Conservation (phyloP, 1,139 yeast species). For the Yamadazyma atlantica region DNA sequence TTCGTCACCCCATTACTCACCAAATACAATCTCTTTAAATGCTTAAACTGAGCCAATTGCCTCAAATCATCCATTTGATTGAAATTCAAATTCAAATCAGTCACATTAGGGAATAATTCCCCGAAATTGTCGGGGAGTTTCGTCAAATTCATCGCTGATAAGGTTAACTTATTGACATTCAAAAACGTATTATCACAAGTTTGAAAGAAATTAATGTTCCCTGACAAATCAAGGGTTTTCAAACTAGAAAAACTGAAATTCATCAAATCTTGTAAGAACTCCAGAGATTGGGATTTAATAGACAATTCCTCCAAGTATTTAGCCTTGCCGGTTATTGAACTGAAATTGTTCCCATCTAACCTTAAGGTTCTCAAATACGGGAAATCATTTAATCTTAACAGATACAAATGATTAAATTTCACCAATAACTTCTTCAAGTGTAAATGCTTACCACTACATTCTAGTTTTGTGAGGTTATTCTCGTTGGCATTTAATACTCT, state of each 20-base stretch:
- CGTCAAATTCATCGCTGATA: conserved; percentile 46
- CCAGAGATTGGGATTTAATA: conserved; percentile 31
- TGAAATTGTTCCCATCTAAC: conserved; percentile 45
- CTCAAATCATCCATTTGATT: conserved; percentile 36
- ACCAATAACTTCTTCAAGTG: conserved; percentile 44
- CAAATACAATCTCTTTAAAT: conserved; percentile 40
- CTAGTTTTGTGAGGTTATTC: conserved; percentile 32
- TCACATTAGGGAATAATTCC: conserved; percentile 43
- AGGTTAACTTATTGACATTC: conserved; percentile 37
- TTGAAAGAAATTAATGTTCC: conserved; percentile 22
- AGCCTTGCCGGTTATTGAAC: conserved; percentile 21
- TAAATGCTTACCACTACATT: conserved; percentile 23
- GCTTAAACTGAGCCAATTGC: conserved; percentile 28
- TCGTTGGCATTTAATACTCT: conserved; percentile 44
- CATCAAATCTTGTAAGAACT: conserved; percentile 20
- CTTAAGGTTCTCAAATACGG: conserved; percentile 46
- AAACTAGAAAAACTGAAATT: conserved; percentile 20
- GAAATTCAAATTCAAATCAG: conserved; percentile 51
- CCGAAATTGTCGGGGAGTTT: conserved; percentile 36
- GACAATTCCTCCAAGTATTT: conserved; percentile 44
- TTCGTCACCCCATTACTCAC: conserved; percentile 46
- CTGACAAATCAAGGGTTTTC: conserved; percentile 38
- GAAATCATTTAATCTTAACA: conserved; percentile 31
- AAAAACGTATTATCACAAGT: conserved; percentile 21
- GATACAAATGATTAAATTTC: conserved; percentile 37